Base-by-base conservation (phyloP, 495 filamentous ascomycete genomes). In the Xylaria intraflava region DNA sequence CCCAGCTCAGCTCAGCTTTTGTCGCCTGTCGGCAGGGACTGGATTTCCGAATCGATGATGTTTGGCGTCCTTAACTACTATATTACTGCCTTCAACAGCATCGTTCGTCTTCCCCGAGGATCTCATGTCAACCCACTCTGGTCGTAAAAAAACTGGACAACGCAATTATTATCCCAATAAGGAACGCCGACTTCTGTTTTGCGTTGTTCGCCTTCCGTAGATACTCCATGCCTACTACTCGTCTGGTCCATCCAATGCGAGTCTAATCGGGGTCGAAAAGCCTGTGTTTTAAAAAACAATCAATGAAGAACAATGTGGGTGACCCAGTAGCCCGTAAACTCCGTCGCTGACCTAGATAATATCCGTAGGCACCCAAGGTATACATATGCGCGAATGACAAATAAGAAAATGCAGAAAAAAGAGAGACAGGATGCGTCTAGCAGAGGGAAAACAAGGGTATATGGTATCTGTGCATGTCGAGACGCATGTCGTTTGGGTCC, bases 261-360 rank as follows among this genome's bases (percentile, higher is more conserved):
- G 12, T 53, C 42, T 17, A 53, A 8, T 19, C 50, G 26, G 42
- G 20, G 20, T 43, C n/a, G 11, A 44, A 40, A 36, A 51, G 20
- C 19, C 19, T 19, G 41, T 36, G 40, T n/a, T n/a, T n/a, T n/a
- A n/a, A n/a, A 20, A 49, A 52, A 40, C 26, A n/a, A 31, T 30
- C 31, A 39, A 40, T 49, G 30, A 49, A 38, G 47, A 49, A 46
- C 29, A 40, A 48, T 49, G 54, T 56, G 49, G 57, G 56, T 57
- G 47, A 53, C 39, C 44, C 46, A 33, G 14, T 35, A 40, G 33
- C 56, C n/a, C 53, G 29, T 40, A 22, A 65, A 65, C 63, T 61
- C 63, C 63, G 39, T 55, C 57, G 60, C 60, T 62, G 35, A 49
- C 50, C 54, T 63, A 59, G 45, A 49, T 40, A 46, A 45, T 44